phyloP scores from a whole-genome alignment of 2,329 filamentous ascomycete species.

The Arachnomyces sp. region DNA sequence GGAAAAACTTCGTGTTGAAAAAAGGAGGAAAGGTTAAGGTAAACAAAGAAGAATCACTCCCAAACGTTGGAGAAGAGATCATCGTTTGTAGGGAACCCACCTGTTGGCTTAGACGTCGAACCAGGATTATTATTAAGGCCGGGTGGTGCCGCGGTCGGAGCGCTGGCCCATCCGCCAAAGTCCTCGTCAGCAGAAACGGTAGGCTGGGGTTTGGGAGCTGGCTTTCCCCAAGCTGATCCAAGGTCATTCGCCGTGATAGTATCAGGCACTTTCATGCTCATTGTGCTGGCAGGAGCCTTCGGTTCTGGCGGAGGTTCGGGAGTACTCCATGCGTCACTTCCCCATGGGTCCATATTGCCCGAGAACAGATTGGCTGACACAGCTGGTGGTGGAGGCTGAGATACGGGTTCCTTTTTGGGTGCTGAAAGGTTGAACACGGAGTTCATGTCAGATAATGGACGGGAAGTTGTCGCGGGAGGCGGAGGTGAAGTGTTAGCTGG shows the following conservation, averaged over 20 bases:
- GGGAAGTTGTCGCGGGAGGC: constrained; percentile 35
- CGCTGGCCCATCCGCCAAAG: constrained; percentile 89
- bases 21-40: no score
- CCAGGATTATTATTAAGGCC: constrained; percentile 25
- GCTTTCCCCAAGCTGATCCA: constrained; percentile 55
- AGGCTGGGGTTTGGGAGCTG: constrained; percentile 41
- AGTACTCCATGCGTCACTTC: constrained; percentile 73
- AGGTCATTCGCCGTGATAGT: constrained; percentile 54
- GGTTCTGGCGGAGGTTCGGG: constrained; percentile 51
- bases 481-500: constrained; percentile 34
- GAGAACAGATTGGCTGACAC: constrained; percentile 26
- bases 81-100: constrained; percentile 58
- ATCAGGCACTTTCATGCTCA: constrained; percentile 37
- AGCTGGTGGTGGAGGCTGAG: constrained; percentile 22
- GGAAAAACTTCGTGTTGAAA: no score
- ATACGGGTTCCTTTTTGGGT: constrained; percentile 34
- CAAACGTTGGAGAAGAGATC: constrained; percentile 96
- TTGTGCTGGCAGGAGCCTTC: constrained; percentile 24
- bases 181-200: constrained; percentile 85
- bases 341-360: constrained; percentile 66
- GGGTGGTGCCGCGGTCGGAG: constrained; percentile 47
- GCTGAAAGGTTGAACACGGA: constrained; percentile 79
- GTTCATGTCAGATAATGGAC: constrained; percentile 37
- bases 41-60: no score
- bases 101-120: constrained; percentile 43